Base-by-base conservation (phyloP, 306 rosid genomes). In the Ochetophila trinervis region DNA sequence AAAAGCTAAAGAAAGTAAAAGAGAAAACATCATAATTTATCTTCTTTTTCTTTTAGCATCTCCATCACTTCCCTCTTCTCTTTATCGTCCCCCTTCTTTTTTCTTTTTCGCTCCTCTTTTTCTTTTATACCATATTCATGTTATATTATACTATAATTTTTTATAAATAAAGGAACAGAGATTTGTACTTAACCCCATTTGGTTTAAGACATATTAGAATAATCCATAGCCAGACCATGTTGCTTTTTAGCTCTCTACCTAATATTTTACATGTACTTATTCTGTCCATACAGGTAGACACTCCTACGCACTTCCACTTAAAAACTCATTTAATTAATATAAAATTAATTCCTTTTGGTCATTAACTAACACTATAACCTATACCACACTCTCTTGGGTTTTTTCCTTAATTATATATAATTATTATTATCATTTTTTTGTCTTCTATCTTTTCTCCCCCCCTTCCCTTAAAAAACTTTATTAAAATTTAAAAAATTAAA, bases 131-230 rank as follows among this genome's bases (percentile, higher is more conserved):
- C 74, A 5, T 80, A 67, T 37, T 60, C 68, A 71, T 78, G 65
- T 72, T 65, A 65, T 73, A 84, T 70, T 72, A 74, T 19, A 37
- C 11, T 30, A 27, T 71, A 32, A 72, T 71, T 16, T 5, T 34
- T 34, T 15, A 17, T 32, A 16, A 35, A 47, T 47, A 45, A 63
- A 21, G 68, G 69, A 70, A 67, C 71, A 63, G 78, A 80, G 73
- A 79, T 81, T 79, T 63, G 74, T 76, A 73, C 86, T 73, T 78
- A 67, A 21, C 64, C 65, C 72, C 82, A 57, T 79, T 79, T 79
- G 69, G 61, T 57, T 67, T 77, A 62, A 75, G 44, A 70, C 54
- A 79, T 70, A 36, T 56, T 77, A 69, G 77, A 78, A 85, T 74
- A 72, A 70, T 70, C 54, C 53, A 67, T 44, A 55, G 45, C 45